Evolutionary conservation across 2,329 filamentous ascomycete species (phyloP), one percentile per base, ranked within the genome.

Genomic region (Leptographium flavum): DNA sequence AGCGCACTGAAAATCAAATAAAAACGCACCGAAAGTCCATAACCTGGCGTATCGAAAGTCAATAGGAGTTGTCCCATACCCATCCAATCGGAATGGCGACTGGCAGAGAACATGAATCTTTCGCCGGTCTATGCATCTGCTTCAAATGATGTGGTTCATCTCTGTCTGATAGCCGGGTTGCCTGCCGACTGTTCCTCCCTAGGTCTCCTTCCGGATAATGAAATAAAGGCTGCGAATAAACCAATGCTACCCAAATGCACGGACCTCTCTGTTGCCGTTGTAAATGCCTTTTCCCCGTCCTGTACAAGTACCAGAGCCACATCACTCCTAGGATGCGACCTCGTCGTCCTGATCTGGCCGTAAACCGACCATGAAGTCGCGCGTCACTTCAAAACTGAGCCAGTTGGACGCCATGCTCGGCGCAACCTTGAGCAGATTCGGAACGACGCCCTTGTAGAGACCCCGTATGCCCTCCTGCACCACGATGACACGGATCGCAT

Each of bases 351-450:
- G 9, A 11, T 67, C 66, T 2, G 69, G 64, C 48, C 72, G 73
- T 27, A 87, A 60, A 19, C 66, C 68, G 47, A 93, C 68, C 35
- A 96, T 66, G 58, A 93, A 83, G 63, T 98, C 92, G 52, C 92
- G 76, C 9, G 86, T 90, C 60, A 96, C 68, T 65, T 98, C 92
- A 60, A 94, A 98, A 63, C 88, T 95, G 49, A 96, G 75, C 90
- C 92, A 98, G 63, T 86, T 95, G 55, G 87, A 93, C 15, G 92
- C 92, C 90, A 98, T 98, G 61, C 88, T 96, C 4, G 92, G 92
- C 8, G 92, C 90, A 15, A 98, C 92, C 64, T 98, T 98, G 49
- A 98, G 74, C 21, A 98, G 70, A 57, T 98, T 98, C 0, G 92
- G 92, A 15, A 88, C 78, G 53, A 98, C 90, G 46, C 92, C 92